phyloP scores from a whole-genome alignment of 371 early-diverging fungal genomes.

The Synchytrium microbalum region DNA sequence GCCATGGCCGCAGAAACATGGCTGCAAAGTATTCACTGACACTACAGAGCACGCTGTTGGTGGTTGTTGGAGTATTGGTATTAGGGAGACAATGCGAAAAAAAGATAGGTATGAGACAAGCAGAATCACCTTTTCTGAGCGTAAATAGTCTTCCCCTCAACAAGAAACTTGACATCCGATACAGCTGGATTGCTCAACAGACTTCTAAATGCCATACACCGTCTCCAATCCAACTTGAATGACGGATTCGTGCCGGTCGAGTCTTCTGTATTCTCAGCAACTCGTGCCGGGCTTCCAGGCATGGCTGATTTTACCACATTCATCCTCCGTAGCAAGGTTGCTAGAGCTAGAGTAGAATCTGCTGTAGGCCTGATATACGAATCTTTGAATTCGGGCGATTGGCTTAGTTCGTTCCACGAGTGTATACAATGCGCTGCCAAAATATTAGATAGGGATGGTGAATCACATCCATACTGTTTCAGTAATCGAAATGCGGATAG shows the following conservation, averaged over 20 bases:
- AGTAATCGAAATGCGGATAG: too few relatives aligned
- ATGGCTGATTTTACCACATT: too few relatives aligned
- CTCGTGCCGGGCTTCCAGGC: too few relatives aligned
- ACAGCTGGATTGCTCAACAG: slow-evolving; percentile 20
- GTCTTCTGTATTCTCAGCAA: too few relatives aligned
- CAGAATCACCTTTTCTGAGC: slow-evolving; percentile 24
- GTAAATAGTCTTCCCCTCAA: slow-evolving; percentile 19
- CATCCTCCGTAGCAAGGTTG: too few relatives aligned
- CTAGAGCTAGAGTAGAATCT: too few relatives aligned
- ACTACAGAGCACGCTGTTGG: slow-evolving; percentile 3
- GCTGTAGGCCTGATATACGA: too few relatives aligned
- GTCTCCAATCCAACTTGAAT: slow-evolving; percentile 9
- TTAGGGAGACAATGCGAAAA: slow-evolving; percentile 14
- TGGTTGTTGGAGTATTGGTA: slow-evolving; percentile 9
- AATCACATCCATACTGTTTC: too few relatives aligned
- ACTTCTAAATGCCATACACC: slow-evolving; percentile 14
- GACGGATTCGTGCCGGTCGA: not conserved
- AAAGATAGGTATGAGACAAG: slow-evolving; percentile 15
- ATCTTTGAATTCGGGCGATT: too few relatives aligned
- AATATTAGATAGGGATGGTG: too few relatives aligned
- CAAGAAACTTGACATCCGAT: slow-evolving; percentile 24
- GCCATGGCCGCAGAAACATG: slow-evolving; percentile 20
- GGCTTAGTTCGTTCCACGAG: too few relatives aligned
- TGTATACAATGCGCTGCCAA: too few relatives aligned
- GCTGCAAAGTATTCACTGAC: slow-evolving; percentile 21